A percentile compares a stretch with the other conserved stretches of the same genome.
Conservation (phyloP, 306 rosid genomes). For the Luffa aegyptiaca region DNA sequence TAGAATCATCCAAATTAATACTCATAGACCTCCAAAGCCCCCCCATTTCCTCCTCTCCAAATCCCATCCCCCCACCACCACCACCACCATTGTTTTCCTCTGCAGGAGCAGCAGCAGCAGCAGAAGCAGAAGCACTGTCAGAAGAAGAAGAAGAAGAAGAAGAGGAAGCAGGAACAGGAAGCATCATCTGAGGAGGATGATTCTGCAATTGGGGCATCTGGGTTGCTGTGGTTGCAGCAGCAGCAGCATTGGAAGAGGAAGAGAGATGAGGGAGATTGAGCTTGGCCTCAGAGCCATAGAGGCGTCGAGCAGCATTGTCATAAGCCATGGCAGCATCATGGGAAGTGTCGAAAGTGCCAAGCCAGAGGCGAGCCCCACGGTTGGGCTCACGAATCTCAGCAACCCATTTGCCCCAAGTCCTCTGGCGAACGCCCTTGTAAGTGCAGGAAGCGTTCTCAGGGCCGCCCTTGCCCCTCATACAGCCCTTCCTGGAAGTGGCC, state of each 20-base stretch:
- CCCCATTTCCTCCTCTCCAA: constrained; percentile 9
- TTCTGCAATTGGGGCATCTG: too few relatives aligned
- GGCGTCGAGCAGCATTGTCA: constrained; percentile 67
- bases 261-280: constrained; percentile 52
- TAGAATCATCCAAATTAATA: constrained; percentile 37
- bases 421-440: constrained; percentile 83
- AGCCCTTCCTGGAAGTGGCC: constrained; percentile 74
- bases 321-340: constrained; percentile 79
- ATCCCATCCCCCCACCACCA: not conserved
- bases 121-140: not conserved
- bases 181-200: too few relatives aligned
- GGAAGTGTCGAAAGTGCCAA: constrained; percentile 75
- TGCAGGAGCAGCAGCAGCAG: constrained; percentile 11
- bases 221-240: too few relatives aligned
- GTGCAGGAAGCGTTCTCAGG: constrained; percentile 77
- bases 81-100: not conserved
- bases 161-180: not conserved
- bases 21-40: constrained; percentile 33
- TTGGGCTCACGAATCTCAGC: constrained; percentile 94
- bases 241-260: not conserved
- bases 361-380: constrained; percentile 89
- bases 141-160: not conserved
- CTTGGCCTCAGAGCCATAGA: constrained; percentile 68
- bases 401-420: constrained; percentile 99
- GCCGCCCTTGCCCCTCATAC: constrained; percentile 94